These are phyloP conservation scores for Yamadazyma scolyti DNA, from an alignment of 805 yeast genomes.

Conservation along the genomic window DNA sequence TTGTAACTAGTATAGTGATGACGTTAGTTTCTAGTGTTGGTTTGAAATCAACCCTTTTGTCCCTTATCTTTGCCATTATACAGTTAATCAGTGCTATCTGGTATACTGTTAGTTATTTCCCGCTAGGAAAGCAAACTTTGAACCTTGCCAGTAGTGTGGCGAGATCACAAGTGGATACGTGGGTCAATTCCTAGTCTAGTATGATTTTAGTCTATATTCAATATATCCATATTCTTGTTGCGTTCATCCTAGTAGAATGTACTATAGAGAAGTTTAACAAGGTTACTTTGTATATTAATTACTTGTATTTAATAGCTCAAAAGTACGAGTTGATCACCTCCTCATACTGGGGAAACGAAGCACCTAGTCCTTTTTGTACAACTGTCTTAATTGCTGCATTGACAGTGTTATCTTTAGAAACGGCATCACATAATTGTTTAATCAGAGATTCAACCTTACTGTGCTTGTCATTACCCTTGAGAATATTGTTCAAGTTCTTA, in stretches of 20 bases:
- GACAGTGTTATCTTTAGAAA: conserved; percentile 32
- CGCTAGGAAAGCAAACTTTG: conserved; percentile 43
- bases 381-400: conserved; percentile 45
- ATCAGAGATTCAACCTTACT: conserved; percentile 27
- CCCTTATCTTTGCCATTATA: conserved; percentile 37
- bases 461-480: conserved; percentile 19
- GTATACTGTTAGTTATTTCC: conserved; percentile 47
- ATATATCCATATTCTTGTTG: too few species aligned
- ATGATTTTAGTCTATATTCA: too few species aligned
- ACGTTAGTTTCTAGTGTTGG: conserved; percentile 35
- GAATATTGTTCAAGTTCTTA: conserved; percentile 38
- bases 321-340: too few species aligned
- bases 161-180: conserved; percentile 39
- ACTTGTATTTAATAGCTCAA: too few species aligned
- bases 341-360: conserved; percentile 30
- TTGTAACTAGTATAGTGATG: conserved; percentile 35
- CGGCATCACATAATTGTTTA: conserved; percentile 24
- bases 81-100: conserved; percentile 40
- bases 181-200: conserved; percentile 34
- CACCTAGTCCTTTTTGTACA: conserved; percentile 31
- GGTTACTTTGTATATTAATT: too few species aligned
- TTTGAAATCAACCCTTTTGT: conserved; percentile 33
- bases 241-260: too few species aligned
- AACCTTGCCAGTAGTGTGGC: conserved; percentile 42
- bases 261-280: too few species aligned